Evolutionary conservation across 495 filamentous ascomycete species (phyloP).

Genomic region (Oidiodendron maius): DNA sequence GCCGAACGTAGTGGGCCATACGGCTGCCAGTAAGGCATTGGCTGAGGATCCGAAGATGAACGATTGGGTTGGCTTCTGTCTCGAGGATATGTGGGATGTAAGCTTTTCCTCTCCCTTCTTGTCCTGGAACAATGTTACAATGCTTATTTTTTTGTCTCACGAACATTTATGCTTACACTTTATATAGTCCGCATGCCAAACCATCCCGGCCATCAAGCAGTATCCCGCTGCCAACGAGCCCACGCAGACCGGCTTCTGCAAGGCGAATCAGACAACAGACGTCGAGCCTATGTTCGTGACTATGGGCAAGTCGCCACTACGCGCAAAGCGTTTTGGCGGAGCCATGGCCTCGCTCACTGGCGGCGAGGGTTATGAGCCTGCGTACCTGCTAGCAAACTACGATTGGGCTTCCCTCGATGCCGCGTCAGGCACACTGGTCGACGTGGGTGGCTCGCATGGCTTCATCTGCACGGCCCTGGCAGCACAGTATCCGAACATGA

Average conservation of each 20-base stretch:
- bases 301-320: constrained; percentile 36
- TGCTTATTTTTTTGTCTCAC: neutral
- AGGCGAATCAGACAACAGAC: constrained; percentile 39
- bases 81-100: constrained; percentile 45
- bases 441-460: constrained; percentile 51
- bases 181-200: constrained; percentile 23
- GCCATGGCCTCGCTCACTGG: constrained; percentile 45
- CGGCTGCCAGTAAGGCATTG: constrained; percentile 38
- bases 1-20: constrained; percentile 46
- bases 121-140: neutral
- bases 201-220: constrained; percentile 24
- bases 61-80: constrained; percentile 45
- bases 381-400: constrained; percentile 37
- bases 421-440: constrained; percentile 38
- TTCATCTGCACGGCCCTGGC: constrained; percentile 47
- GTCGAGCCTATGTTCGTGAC: constrained; percentile 45
- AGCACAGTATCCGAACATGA: constrained; percentile 35
- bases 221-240: constrained; percentile 34
- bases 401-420: constrained; percentile 36
- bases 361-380: constrained; percentile 43
- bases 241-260: constrained; percentile 42
- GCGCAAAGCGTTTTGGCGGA: constrained; percentile 41
- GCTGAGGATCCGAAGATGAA: constrained; percentile 35
- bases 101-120: constrained; percentile 26
- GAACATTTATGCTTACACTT: neutral